phyloP scores from a whole-genome alignment of 495 filamentous ascomycete species.

The Penicillium macrosclerotiorum region DNA sequence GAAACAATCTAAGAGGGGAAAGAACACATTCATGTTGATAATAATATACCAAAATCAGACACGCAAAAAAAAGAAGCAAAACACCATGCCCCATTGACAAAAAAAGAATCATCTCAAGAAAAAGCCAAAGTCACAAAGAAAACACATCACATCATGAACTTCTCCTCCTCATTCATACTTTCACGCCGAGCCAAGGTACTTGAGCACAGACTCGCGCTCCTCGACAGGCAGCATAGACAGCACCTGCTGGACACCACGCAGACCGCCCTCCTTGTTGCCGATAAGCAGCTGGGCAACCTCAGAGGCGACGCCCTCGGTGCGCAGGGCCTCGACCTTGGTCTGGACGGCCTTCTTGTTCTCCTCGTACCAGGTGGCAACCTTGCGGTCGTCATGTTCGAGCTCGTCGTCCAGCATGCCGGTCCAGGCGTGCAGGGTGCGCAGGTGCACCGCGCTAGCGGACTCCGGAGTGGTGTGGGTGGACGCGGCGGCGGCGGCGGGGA shows the following conservation, averaged over 20 bases:
- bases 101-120: background rate
- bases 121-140: conserved; percentile 5
- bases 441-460: conserved; percentile 56
- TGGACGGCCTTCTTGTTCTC: conserved; percentile 82
- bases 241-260: conserved; percentile 84
- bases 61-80: conserved; percentile 4
- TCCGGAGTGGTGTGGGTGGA: conserved; percentile 27
- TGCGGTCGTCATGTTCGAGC: conserved; percentile 73
- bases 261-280: conserved; percentile 69
- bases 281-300: conserved; percentile 79
- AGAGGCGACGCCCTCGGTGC: conserved; percentile 69
- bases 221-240: conserved; percentile 80
- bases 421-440: conserved; percentile 75
- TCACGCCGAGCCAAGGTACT: conserved; percentile 56
- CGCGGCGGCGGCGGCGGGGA: conserved; percentile 26
- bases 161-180: background rate
- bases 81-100: conserved; percentile 12
- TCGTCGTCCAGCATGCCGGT: conserved; percentile 59
- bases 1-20: no score
- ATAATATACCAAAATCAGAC: background rate
- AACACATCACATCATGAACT: conserved; percentile 6
- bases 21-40: no score
- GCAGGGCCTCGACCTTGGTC: conserved; percentile 75
- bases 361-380: conserved; percentile 95
- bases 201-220: conserved; percentile 84